These are phyloP conservation scores for Tillandsia fasciculata DNA, from an alignment of 176 grass and related monocot genomes.

Conservation along the genomic window DNA sequence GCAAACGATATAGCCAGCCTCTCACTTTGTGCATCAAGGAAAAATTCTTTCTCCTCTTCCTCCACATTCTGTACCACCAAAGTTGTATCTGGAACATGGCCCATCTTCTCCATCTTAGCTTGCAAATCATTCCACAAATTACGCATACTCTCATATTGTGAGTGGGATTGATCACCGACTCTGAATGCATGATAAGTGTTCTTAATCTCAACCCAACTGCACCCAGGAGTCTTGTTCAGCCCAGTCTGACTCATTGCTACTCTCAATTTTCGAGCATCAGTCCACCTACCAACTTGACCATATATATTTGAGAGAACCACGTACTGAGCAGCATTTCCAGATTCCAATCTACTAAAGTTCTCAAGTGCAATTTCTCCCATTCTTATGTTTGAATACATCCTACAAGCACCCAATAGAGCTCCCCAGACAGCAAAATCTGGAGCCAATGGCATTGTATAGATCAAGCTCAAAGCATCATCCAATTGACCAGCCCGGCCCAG, in stretches of 20 bases:
- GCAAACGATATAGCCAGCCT: conserved; percentile 24
- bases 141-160: conserved; percentile 36
- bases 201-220: conserved; percentile 26
- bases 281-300: conserved; percentile 51
- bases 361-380: conserved; percentile 60
- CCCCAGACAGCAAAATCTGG: conserved; percentile 70
- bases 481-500: conserved; percentile 63
- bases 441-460: conserved; percentile 55
- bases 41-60: conserved; percentile 29
- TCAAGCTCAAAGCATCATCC: conserved; percentile 54
- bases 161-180: conserved; percentile 42
- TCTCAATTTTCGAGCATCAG: conserved; percentile 65
- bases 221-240: conserved; percentile 76
- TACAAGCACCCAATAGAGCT: conserved; percentile 75
- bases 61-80: conserved; percentile 51
- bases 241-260: conserved; percentile 39
- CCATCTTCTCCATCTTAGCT: conserved; percentile 47
- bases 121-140: conserved; percentile 36
- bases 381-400: conserved; percentile 46
- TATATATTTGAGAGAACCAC: conserved; percentile 75
- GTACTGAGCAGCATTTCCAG: conserved; percentile 46
- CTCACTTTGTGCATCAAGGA: conserved; percentile 23
- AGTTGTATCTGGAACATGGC: conserved; percentile 44
- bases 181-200: conserved; percentile 50
- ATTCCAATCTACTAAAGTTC: conserved; percentile 50